Conservation (phyloP, 345 rosid species). For the Euclidium syriacum region DNA sequence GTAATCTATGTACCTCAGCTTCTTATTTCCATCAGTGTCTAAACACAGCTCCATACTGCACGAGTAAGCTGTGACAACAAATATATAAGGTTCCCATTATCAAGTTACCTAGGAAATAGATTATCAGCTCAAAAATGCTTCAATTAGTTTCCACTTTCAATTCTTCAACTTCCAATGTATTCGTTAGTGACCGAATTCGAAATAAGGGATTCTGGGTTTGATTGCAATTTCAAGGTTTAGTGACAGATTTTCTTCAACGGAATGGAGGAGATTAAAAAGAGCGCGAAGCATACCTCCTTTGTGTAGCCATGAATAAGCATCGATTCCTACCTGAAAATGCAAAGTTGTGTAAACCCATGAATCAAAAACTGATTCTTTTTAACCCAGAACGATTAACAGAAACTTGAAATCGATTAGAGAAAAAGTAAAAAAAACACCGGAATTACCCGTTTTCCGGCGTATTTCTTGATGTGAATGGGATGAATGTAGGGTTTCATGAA, state of each 20-base stretch:
- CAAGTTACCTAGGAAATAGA: conserved; percentile 8
- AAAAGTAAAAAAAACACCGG: background rate
- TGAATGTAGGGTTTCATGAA: conserved; percentile 80
- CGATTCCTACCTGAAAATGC: conserved; percentile 76
- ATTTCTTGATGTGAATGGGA: conserved; percentile 69
- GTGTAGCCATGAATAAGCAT: conserved; percentile 92
- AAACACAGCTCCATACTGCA: conserved; percentile 96
- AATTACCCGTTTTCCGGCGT: conserved; percentile 68
- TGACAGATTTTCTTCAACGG: too few species aligned
- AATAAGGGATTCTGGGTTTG: background rate
- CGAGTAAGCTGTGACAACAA: conserved; percentile 59
- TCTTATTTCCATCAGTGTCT: conserved; percentile 52
- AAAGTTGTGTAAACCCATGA: background rate
- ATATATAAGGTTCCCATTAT: background rate
- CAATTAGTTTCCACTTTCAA: background rate
- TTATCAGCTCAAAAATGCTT: background rate
- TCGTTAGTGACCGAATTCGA: background rate
- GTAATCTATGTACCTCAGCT: conserved; percentile 57
- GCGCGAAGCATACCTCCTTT: conserved; percentile 63
- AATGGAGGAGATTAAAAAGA: background rate
- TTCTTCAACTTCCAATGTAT: background rate
- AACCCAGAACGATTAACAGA: background rate
- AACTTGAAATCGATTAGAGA: background rate
- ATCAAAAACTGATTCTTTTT: background rate
- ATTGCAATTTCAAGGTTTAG: background rate